A percentile compares a stretch with the other conserved stretches of the same genome.
phyloP scores from a whole-genome alignment of 306 rosid genomes.

The Lathyrus oleraceus region DNA sequence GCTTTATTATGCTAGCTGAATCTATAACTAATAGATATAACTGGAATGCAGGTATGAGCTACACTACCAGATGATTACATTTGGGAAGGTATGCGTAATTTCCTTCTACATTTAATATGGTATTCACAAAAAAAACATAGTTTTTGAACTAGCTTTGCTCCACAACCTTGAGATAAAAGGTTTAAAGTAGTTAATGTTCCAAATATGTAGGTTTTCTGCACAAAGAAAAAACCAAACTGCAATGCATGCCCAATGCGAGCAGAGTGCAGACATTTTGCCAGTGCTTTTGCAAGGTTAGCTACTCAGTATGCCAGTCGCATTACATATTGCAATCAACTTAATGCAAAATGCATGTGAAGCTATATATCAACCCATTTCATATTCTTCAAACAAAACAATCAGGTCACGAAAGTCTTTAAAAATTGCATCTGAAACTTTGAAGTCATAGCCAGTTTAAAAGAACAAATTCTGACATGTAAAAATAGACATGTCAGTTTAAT shows the following conservation, averaged over 20 bases:
- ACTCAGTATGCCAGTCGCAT: slow-evolving; percentile 28
- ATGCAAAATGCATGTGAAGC: slow-evolving; percentile 22
- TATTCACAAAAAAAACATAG: slow-evolving; percentile 10
- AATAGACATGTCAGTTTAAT: slow-evolving; percentile 1
- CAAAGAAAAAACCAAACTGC: slow-evolving; percentile 89
- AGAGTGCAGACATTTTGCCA: slow-evolving; percentile 97
- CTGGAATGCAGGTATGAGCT: slow-evolving; percentile 74
- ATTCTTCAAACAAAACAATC: slow-evolving; percentile 21
- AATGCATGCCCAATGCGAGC: slow-evolving; percentile 99
- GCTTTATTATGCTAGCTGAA: slow-evolving; percentile 20
- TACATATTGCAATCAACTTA: slow-evolving; percentile 25
- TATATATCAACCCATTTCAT: not conserved
- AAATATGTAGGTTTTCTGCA: slow-evolving; percentile 85
- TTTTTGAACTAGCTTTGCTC: slow-evolving; percentile 26
- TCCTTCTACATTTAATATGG: slow-evolving; percentile 3
- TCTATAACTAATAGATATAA: slow-evolving; percentile 41
- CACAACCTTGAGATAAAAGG: slow-evolving; percentile 8
- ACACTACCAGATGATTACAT: slow-evolving; percentile 96
- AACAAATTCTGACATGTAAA: slow-evolving; percentile 1
- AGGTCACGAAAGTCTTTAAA: slow-evolving; percentile 23
- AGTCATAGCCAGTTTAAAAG: slow-evolving; percentile 19
- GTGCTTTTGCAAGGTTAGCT: slow-evolving; percentile 96
- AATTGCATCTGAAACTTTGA: slow-evolving; percentile 28
- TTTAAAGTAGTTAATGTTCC: slow-evolving; percentile 35
- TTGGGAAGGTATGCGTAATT: slow-evolving; percentile 72